A percentile compares a stretch with the other conserved stretches of the same genome.
Conservation (phyloP, 495 filamentous ascomycete genomes). For the Xylaria curta region DNA sequence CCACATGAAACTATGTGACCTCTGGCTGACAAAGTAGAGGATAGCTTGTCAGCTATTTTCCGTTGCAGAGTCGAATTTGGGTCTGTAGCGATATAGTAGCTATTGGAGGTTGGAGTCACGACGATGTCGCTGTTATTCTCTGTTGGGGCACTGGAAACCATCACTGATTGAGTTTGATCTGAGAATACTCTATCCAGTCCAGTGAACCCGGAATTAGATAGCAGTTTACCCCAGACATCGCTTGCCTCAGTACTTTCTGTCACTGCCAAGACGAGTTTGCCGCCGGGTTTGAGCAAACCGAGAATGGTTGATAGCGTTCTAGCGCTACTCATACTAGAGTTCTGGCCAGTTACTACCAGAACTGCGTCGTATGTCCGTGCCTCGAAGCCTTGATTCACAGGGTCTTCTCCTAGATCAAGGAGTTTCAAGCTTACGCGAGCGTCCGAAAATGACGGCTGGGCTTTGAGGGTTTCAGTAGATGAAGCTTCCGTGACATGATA, state of each 20-base stretch:
- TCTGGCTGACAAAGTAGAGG: not conserved
- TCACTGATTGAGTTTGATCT: not conserved
- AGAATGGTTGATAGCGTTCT: not conserved
- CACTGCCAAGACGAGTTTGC: not conserved
- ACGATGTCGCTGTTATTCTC: not conserved
- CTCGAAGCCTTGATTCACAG: not conserved
- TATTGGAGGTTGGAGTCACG: not conserved
- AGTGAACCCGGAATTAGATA: not conserved
- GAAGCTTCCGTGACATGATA: not conserved
- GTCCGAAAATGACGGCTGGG: not conserved
- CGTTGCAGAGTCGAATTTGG: not conserved
- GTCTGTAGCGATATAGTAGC: not conserved
- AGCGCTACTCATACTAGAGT: not conserved
- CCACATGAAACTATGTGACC: not conserved
- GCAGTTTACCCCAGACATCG: not conserved
- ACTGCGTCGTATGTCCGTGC: not conserved
- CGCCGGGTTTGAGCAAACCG: not conserved
- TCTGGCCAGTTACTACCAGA: not conserved
- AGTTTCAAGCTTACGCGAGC: not conserved
- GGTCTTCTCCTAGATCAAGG: not conserved
- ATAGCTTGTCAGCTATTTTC: not conserved
- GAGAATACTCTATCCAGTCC: not conserved
- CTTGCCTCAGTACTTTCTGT: not conserved
- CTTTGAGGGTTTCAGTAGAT: not conserved
- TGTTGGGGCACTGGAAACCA: not conserved